Evolutionary conservation across 2,329 filamentous ascomycete species (phyloP).

Genomic region (Colletotrichum somersetense): DNA sequence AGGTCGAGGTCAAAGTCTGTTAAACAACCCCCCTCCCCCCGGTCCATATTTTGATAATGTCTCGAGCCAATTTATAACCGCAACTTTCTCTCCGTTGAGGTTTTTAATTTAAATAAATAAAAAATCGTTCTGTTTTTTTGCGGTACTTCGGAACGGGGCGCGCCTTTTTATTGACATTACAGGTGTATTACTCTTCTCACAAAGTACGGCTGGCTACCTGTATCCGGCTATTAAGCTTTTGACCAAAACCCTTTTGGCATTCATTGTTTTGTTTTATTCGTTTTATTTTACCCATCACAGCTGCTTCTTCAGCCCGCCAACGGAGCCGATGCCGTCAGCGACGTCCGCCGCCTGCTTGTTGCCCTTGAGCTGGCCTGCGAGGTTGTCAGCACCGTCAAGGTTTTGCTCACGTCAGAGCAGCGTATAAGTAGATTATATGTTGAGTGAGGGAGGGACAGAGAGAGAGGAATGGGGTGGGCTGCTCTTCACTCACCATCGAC

Average conservation of each 20-base stretch:
- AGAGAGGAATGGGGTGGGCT: no score
- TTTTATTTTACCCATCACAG: slow-evolving; percentile 17
- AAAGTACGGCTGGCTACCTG: no score
- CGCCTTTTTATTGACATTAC: background rate
- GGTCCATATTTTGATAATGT: slow-evolving; percentile 1
- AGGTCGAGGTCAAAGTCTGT: slow-evolving; percentile 3
- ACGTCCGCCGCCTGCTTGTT: slow-evolving; percentile 52
- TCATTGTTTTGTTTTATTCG: no score
- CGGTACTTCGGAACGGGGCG: no score
- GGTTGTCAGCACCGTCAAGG: background rate
- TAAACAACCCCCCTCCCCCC: background rate
- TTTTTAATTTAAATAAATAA: no score
- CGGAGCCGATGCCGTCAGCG: slow-evolving; percentile 46
- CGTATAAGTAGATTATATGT: background rate
- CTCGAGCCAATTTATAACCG: background rate
- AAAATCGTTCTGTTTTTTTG: no score
- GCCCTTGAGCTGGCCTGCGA: slow-evolving; percentile 51
- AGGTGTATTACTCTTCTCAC: background rate
- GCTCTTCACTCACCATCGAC: slow-evolving; percentile 48
- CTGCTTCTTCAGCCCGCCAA: slow-evolving; percentile 50
- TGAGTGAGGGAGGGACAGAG: no score
- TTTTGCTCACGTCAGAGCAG: no score
- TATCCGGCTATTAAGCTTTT: no score
- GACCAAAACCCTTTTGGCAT: background rate
- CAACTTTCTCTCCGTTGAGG: no score